Evolutionary conservation across 1,139 yeast genomes (phyloP), one percentile per base, ranked within the genome.

Genomic region (Candida pseudoviswanathii): DNA sequence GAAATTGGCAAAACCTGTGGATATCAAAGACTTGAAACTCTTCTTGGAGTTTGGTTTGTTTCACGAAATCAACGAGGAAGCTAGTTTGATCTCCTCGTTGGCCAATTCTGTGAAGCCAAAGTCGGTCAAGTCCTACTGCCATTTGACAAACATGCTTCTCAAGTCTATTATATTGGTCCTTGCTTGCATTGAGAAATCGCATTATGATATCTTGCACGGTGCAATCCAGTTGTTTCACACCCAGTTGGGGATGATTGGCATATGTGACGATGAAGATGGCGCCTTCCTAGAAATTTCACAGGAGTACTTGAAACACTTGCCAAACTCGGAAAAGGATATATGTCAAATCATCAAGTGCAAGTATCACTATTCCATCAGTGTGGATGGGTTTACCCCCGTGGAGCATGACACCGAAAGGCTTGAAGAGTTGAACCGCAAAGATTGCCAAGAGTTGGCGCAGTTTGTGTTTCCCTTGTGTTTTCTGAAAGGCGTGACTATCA

Each of bases 301-400:
- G 56, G 73, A 73, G 16, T 67, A 90, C 26, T 68, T 83, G 4
- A 60, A 70, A 1, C 67, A 78, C 27, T 69, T 76, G 6, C 69
- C 79, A 59, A 11, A 41, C 5, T 51, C 51, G 25, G 85, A 86
- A 52, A 70, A 75, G 41, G 90, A 91, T 48, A 65, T 89, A 47
- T 71, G 89, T 7, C 98, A 94, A 59, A 75, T 90, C 32, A 70
- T 94, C 24, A 78, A 84, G 54, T 94, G 99, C 63, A 77, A 89
- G 9, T 90, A 86, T 59, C 96, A 89, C 41, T 77, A 89, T 50
- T 71, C 76, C 2, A 70, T 90, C 2, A 72, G 84, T 1, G 74
- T 82, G 24, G 90, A 84, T 22, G 75, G 74, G 5, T 82, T 81
- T 55, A 33, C 41, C 0, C 91, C 96, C 0, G 77, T 71, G 38